Base-by-base conservation (phyloP, 1,139 yeast species). In the Blastobotrys ciferrii region DNA sequence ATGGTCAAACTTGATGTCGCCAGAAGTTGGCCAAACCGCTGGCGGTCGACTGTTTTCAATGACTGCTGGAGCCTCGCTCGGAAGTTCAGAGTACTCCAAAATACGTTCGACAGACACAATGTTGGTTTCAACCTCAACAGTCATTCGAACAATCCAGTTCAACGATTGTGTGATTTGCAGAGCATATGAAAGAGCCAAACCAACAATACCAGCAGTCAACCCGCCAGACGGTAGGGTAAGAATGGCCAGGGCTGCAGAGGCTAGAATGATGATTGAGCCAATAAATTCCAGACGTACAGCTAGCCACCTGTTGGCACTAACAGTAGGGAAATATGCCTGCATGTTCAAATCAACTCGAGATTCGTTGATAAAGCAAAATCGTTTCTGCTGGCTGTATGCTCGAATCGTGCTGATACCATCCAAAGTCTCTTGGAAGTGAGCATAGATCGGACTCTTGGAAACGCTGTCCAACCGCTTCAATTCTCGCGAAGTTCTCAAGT, bases 71-170 rank as follows among this genome's bases (percentile, higher is more conserved):
- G 96, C 97, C 70, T 92, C 98, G 13, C 89, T 74, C 38, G 73
- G 72, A 58, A 92, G 74, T 37, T 71, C 66, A 14, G 95, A 79
- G 68, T 92, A 92, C 67, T 92, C 98, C 68, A 87, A 73, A 50
- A 91, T 84, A 74, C 98, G 84, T 71, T 92, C 98, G 40, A 92
- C 98, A 4, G 96, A 87, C 42, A 92, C 98, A 71, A 92, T 91
- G 66, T 91, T 91, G 11, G 97, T 88, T 66, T 92, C 98, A 46
- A 92, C 96, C 62, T 91, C 98, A 48, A 91, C 98, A 0, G 96
- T 88, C 98, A 91, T 91, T 70, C 98, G 78, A 32, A 92, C 97
- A 68, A 91, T 88, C 98, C 98, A 91, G 69, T 91, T 91, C 69
- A 92, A 77, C 0, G 96, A 78, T 69, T 91, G 97, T 0, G 98